Evolutionary conservation across 352 stramenopile species (phyloP), one percentile per base, ranked within the genome.

Genomic region (Globisporangium uncinulatum): DNA sequence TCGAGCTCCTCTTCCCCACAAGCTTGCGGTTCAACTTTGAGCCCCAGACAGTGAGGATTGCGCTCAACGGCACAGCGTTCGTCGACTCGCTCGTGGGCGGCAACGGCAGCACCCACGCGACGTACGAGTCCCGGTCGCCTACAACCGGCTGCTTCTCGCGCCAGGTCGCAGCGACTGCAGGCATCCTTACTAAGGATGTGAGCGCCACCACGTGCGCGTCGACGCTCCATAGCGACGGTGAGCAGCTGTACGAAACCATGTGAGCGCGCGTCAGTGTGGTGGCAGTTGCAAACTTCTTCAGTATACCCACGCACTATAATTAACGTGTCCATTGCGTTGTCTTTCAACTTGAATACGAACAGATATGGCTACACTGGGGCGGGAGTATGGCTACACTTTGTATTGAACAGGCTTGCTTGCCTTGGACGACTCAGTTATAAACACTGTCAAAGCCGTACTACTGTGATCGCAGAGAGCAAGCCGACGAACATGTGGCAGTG

Each of bases 1-100:
- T 62, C 39, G 57, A 62, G 20, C 50, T 62, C 15, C 31, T 62
- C 39, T 56, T 62, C 19, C 57, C 57, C 32, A 61, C 56, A 32
- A 44, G 44, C 17, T 65, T 79, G 43, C 67, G 62, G 24, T 63
- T 63, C 50, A 58, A 46, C 32, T 69, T 68, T 21, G 59, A 65
- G 36, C 24, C 55, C 17, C 65, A 61, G 19, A 61, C 65, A 24
- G 65, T 79, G n/a, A 24, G 31, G 14, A 62, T 78, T 31, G 49
- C 60, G 34, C 65, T 76, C 47, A 56, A 62, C 6, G 73, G 65
- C 31, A 56, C 59, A 19, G 67, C 73, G 2, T 56, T 59, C 31
- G 48, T 69, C 20, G 65, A 79, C 63, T 74, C 70, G 21, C 65
- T 61, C 48, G 34, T 77, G 9, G 73, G 70, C 20, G 69, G 67